These are phyloP conservation scores for Triticum timopheevii DNA, from an alignment of 176 grass and related monocot genomes.

Conservation along the genomic window DNA sequence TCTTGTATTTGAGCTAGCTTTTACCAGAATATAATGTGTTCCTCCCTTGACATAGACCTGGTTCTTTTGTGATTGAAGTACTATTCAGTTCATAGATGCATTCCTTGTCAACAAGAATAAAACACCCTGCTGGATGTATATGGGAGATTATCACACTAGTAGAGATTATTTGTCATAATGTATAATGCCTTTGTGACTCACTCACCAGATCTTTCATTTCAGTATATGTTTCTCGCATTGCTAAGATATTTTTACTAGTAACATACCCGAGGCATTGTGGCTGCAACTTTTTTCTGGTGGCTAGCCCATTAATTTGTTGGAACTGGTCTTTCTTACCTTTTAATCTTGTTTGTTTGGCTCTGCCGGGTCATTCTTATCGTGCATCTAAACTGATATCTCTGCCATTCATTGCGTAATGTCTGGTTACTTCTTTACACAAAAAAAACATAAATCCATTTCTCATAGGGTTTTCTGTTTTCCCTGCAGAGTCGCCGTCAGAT, in stretches of 20 bases:
- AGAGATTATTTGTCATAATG: background rate
- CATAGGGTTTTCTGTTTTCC: conserved; percentile 21
- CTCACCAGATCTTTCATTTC: background rate
- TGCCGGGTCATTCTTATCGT: background rate
- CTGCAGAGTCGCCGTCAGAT: conserved; percentile 57
- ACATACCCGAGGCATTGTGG: background rate
- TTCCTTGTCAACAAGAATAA: background rate
- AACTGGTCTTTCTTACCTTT: background rate
- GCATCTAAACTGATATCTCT: background rate
- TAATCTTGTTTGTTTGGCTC: background rate
- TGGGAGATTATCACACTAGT: background rate
- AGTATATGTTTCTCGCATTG: background rate
- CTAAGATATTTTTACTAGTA: conserved; percentile 17
- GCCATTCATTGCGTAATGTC: background rate
- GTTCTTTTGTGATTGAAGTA: background rate
- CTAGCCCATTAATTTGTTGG: background rate
- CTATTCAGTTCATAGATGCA: conserved; percentile 9
- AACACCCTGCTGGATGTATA: background rate
- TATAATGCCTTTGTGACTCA: background rate
- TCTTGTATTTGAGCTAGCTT: background rate
- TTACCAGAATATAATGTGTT: background rate
- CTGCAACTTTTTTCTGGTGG: background rate
- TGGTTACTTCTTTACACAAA: background rate
- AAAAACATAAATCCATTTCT: conserved; percentile 28
- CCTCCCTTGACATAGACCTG: background rate